Conservation (phyloP, 1,284 basidiomycete species). For the Pseudozyma sp. region DNA sequence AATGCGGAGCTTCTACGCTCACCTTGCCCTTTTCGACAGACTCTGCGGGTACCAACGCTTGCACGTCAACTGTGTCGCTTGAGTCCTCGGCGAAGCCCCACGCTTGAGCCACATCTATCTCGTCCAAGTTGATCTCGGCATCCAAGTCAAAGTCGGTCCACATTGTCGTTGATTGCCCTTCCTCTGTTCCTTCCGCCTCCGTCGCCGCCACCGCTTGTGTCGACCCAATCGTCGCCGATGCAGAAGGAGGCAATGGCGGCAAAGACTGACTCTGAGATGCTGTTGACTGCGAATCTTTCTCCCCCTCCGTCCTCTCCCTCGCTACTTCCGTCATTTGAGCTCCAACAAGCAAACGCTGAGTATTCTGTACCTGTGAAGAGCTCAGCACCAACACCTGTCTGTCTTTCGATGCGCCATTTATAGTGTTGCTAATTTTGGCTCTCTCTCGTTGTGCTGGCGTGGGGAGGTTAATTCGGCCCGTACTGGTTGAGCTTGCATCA, state of each 20-base stretch:
- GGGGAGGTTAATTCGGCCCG: conserved; percentile 2
- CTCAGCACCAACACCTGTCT: neutral
- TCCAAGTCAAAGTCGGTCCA: conserved; percentile 31
- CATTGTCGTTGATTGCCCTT: neutral
- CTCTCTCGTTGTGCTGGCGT: conserved; percentile 30
- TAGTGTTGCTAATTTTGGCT: no score
- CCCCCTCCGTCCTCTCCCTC: neutral
- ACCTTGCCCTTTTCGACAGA: no score
- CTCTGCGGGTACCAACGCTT: no score
- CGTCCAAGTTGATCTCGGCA: conserved; percentile 5
- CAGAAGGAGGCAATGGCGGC: neutral
- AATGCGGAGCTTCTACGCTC: no score
- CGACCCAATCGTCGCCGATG: no score
- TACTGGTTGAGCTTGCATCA: no score
- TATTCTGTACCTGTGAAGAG: conserved; percentile 3
- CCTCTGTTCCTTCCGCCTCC: neutral
- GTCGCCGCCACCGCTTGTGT: neutral
- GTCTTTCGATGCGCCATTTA: neutral
- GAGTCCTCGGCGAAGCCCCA: neutral
- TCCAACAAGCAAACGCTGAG: neutral
- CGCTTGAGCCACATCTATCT: neutral
- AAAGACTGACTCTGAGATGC: conserved; percentile 1
- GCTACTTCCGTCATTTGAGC: neutral
- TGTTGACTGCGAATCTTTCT: neutral
- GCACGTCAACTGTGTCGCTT: no score